Conservation (phyloP, 768 basidiomycete species). For the Suillus spraguei region DNA sequence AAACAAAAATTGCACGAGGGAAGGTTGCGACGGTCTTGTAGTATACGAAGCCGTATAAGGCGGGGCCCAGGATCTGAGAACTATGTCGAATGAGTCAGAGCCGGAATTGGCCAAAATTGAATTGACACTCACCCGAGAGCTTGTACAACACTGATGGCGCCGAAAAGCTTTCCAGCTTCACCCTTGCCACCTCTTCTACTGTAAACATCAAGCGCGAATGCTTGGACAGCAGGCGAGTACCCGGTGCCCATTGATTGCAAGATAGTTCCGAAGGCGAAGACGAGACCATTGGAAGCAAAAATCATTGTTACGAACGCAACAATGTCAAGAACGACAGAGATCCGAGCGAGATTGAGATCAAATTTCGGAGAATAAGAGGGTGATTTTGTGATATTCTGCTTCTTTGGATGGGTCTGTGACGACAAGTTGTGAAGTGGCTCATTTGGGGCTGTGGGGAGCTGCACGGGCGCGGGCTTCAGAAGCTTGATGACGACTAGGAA, state of each 20-base stretch:
- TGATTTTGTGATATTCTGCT: slow-evolving; percentile 1
- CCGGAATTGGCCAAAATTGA: neutral
- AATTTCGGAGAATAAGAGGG: slow-evolving; percentile 48
- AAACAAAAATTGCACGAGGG: slow-evolving; percentile 70
- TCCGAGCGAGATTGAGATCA: slow-evolving; percentile 70
- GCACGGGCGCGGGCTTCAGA: slow-evolving; percentile 44
- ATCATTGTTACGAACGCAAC: slow-evolving; percentile 53
- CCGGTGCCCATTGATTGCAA: slow-evolving; percentile 63
- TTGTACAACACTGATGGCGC: slow-evolving; percentile 75
- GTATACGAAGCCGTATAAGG: slow-evolving; percentile 73
- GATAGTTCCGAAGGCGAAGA: slow-evolving; percentile 54
- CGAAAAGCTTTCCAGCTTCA: slow-evolving; percentile 78
- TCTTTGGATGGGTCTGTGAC: slow-evolving; percentile 13
- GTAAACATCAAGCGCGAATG: slow-evolving; percentile 72
- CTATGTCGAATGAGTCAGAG: slow-evolving; percentile 34
- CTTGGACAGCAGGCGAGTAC: slow-evolving; percentile 67
- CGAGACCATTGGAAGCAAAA: slow-evolving; percentile 43
- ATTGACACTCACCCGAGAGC: slow-evolving; percentile 58
- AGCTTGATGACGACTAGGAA: slow-evolving; percentile 55
- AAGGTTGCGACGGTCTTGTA: slow-evolving; percentile 68
- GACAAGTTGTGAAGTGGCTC: slow-evolving; percentile 21
- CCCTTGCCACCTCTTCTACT: slow-evolving; percentile 47
- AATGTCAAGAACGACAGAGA: slow-evolving; percentile 61
- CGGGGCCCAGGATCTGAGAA: slow-evolving; percentile 69
- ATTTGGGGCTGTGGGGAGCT: slow-evolving; percentile 16